Evolutionary conservation across 352 stramenopile genomes (phyloP), one percentile per base, ranked within the genome.

Genomic region (Phytopythium mirpurense): DNA sequence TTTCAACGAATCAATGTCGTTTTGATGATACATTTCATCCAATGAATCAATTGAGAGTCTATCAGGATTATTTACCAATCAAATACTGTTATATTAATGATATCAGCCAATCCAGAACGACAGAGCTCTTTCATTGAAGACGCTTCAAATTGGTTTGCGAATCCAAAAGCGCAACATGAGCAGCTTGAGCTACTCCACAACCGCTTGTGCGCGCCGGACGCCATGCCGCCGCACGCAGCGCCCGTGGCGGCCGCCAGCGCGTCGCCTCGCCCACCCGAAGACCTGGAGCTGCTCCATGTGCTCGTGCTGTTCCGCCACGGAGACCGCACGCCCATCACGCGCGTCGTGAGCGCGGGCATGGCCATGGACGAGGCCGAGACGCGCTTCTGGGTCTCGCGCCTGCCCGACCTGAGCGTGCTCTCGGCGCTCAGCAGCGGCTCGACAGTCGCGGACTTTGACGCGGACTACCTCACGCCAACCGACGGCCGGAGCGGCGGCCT

Each of bases 241-340:
- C 42, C 7, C n/a, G 15, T 0, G 15, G 2, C 37, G 5, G 24
- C 43, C 15, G 27, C 27, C 18, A 15, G 16, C 44, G 10, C 23
- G 11, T 1, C 42, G 5, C 3, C 10, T 7, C 23, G 3, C 3
- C 15, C 7, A 16, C 44, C 18, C 0, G 21, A 56, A 15, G 56
- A 69, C 7, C 55, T 86, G 27, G 47, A 64, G 58, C 65, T 90
- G 32, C 50, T 70, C 42, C 82, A 93, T 36, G 74, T 93, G 59
- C 40, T 81, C n/a, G 70, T 80, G 51, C 60, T 89, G 56, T 90
- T 90, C 51, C 82, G 82, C 14, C 82, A 92, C 57, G 82, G 82
- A 38, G 82, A 92, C 51, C 73, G 82, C 16, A 88, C 82, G n/a
- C 82, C 82, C 5, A 83, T 92, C 65, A 82, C 75, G 38, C 74